A percentile compares a stretch with the other conserved stretches of the same genome.
These are phyloP conservation scores for Hirschfeldia incana DNA, from an alignment of 345 rosid genomes.

Conservation along the genomic window DNA sequence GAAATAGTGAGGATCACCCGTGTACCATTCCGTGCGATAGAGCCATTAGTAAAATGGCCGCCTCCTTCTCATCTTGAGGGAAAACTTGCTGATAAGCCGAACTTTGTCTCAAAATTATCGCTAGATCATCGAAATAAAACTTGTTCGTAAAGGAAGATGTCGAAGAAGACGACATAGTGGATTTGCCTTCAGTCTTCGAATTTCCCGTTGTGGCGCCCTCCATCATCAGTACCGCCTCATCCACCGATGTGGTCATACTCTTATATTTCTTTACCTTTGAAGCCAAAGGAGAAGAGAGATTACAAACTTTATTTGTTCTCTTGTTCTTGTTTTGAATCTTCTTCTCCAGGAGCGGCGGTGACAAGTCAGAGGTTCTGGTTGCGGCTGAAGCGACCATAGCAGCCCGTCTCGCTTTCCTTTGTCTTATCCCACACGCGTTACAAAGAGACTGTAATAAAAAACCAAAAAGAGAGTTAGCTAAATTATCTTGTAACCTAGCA, in stretches of 20 bases:
- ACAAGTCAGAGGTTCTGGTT: neutral
- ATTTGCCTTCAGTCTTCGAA: conserved; percentile 1
- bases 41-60: conserved; percentile 93
- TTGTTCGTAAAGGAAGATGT: conserved; percentile 37
- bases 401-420: conserved; percentile 80
- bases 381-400: conserved; percentile 63
- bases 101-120: conserved; percentile 56
- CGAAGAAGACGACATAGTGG: conserved; percentile 24
- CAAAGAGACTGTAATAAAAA: conserved; percentile 67
- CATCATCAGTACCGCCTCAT: neutral
- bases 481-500: neutral
- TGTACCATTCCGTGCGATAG: conserved; percentile 76
- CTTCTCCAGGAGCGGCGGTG: conserved; percentile 17
- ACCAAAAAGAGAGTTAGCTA: too few relatives aligned
- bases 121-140: conserved; percentile 61
- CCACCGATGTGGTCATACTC: conserved; percentile 1
- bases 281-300: neutral
- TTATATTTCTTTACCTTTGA: conserved; percentile 12
- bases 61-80: conserved; percentile 92
- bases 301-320: conserved; percentile 1
- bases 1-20: conserved; percentile 33
- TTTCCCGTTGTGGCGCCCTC: neutral
- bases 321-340: conserved; percentile 32
- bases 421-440: conserved; percentile 93
- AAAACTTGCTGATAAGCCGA: conserved; percentile 66